Conservation (phyloP, 257 asterid species). For the Solanum sitiens region DNA sequence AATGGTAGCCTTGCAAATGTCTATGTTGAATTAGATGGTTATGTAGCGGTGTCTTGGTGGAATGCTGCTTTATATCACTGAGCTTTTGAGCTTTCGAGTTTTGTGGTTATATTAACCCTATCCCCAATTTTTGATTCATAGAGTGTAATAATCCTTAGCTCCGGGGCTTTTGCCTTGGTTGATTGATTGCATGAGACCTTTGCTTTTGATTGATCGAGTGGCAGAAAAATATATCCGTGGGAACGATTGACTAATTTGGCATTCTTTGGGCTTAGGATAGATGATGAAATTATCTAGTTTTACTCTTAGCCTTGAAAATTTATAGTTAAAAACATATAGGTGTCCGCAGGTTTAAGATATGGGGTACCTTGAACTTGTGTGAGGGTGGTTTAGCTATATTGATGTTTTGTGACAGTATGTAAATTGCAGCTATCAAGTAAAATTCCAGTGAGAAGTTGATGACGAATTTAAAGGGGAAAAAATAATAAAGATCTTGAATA, state of each 20-base stretch:
- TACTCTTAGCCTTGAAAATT: neutral
- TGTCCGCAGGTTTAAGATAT: neutral
- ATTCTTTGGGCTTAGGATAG: neutral
- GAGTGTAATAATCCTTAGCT: neutral
- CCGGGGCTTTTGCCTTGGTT: neutral
- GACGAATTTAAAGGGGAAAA: neutral
- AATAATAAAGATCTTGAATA: neutral
- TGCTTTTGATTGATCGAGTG: neutral
- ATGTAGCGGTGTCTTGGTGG: neutral
- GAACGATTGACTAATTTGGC: neutral
- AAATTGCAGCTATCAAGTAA: neutral
- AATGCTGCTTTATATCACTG: neutral
- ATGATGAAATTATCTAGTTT: neutral
- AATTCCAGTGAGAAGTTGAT: neutral
- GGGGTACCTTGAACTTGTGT: neutral
- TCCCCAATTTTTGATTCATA: neutral
- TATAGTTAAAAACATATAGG: neutral
- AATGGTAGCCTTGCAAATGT: neutral
- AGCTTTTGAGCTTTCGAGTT: neutral
- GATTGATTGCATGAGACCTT: neutral
- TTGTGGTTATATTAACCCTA: neutral
- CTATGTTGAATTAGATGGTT: neutral
- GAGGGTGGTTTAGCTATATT: neutral
- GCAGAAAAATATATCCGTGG: neutral
- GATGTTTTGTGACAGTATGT: neutral